These are phyloP conservation scores for Fusarium pseudocircinatum DNA, from an alignment of 2,329 filamentous ascomycete genomes.

Conservation along the genomic window DNA sequence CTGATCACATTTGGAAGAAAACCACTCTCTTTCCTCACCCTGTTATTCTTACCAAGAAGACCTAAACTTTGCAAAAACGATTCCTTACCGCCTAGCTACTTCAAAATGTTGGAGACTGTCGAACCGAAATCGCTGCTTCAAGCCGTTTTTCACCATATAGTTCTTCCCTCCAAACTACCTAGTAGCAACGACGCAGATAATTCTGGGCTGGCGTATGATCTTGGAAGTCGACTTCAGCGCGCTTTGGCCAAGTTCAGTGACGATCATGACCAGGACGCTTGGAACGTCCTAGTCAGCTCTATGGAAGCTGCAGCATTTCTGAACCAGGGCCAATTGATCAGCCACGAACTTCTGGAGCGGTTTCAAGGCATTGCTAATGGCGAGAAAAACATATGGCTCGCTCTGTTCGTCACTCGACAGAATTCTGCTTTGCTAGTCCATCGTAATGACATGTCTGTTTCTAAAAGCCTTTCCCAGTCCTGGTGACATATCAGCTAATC, in stretches of 20 bases:
- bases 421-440: slow-evolving; percentile 48
- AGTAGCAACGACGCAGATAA: slow-evolving; percentile 3
- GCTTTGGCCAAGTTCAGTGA: neutral
- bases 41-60: neutral
- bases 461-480: fast-evolving
- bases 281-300: slow-evolving; percentile 1
- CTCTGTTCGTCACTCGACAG: slow-evolving; percentile 39
- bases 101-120: neutral
- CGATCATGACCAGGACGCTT: neutral
- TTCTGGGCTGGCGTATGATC: neutral
- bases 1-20: neutral
- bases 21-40: neutral
- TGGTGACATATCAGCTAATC: slow-evolving; percentile 4
- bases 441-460: slow-evolving; percentile 20
- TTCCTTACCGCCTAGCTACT: fast-evolving
- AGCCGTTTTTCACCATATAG: slow-evolving; percentile 35
- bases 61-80: fast-evolving
- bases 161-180: slow-evolving; percentile 38
- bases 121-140: neutral
- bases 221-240: slow-evolving; percentile 16
- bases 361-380: neutral
- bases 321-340: neutral
- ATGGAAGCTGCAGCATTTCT: neutral
- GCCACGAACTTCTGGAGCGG: neutral
- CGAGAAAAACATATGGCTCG: slow-evolving; percentile 8